Base-by-base conservation (phyloP, 495 filamentous ascomycete genomes). In the Tirmania nivea region DNA sequence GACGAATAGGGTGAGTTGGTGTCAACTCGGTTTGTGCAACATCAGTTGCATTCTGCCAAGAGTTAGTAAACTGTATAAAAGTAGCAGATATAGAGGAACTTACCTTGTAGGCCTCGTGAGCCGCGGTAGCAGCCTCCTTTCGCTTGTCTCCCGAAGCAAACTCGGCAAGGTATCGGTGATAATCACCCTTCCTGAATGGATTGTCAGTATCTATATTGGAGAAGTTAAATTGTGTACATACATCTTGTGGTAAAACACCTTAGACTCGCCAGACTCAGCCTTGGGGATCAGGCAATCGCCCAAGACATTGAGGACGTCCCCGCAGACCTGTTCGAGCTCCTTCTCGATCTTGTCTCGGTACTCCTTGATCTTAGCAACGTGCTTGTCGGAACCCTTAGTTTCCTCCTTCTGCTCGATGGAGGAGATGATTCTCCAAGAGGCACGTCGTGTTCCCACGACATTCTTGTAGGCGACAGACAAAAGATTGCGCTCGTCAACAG, bases 161-260 rank as follows among this genome's bases (percentile, higher is more conserved):
- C 74, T 97, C 90, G 65, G 90, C 90, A 57, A 97, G 80, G 73
- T 97, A 97, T 67, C 90, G 92, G 76, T 97, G 89, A 74, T 97
- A 97, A 67, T 97, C 90, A 71, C 90, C 90, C 84, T 96, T 97
- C 90, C 90, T 97, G 62, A 68, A 65, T 59, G 34, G 50, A 5
- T 16, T 19, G 16, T 52, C 47, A 62, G 56, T 52, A 58, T 50
- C 56, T 25, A 53, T 11, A 51, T 31, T 34, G 11, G 42, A 20
- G 14, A 52, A 34, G 52, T 10, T 31, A 14, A 49, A 20, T 53
- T 61, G 54, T 55, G 55, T 53, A 75, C 84, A 55, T 71, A 96
- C 90, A 99, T 99, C 82, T 99, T 99, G 83, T 95, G 93, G 75
- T 99, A 99, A 70, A 99, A 99, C 63, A 99, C 90, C 78, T 95